Base-by-base conservation (phyloP, 768 basidiomycete species). In the Mycena haematopus region DNA sequence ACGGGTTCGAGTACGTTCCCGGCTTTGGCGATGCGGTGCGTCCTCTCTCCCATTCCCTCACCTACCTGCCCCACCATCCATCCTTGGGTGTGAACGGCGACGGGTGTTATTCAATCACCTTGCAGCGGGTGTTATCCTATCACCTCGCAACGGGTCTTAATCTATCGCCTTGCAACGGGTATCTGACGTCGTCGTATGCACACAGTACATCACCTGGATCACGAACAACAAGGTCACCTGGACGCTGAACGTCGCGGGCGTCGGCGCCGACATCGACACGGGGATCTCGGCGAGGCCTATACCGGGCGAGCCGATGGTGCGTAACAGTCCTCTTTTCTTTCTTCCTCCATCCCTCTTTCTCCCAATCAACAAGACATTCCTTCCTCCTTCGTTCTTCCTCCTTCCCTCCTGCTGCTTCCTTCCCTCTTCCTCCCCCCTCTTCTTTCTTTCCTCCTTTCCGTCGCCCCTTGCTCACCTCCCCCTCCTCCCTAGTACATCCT, bases 231-330 rank as follows among this genome's bases (percentile, higher is more conserved):
- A 81, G 55, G 36, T 52, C 6, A 79, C 83, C 10, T 90, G 88
- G 89, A 88, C 86, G 8, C 61, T 90, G 50, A 74, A 78, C 56
- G 77, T 76, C 3, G 74, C 71, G 1, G 85, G 83, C 10, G 61
- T 91, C 50, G 86, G 72, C 1, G 71, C 82, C 0, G 85, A 93
- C 73, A 49, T 78, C 1, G 67, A 68, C 24, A 80, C 81, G 0
- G 81, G 88, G 63, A 86, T 92, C 49, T 72, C 79, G 11, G 73
- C 80, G 2, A 78, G 91, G 19, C 80, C 84, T 2, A 77, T 93
- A 21, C 77, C 91, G 0, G 80, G 84, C 65, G 91, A 92, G 65
- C 91, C 91, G 0, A 89, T 92, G 87, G 87, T 87, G 78, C 63
- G 35, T 51, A 60, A n/a, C 24, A 24, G 6, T 10, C 4, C 38